phyloP scores from a whole-genome alignment of 306 rosid genomes.

The Carpinus viminea region DNA sequence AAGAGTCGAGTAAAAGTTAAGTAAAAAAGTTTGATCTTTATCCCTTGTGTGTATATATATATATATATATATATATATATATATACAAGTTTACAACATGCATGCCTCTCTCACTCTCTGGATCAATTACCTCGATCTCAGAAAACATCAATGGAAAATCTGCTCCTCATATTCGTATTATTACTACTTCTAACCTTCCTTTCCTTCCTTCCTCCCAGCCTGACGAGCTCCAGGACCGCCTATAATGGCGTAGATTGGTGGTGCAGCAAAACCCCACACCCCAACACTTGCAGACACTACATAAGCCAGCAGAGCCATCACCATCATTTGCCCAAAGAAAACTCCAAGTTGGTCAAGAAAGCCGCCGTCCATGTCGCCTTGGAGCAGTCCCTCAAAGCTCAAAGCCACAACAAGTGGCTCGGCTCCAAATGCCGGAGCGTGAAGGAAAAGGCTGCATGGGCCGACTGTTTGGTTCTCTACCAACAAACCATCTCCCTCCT shows the following conservation, averaged over 20 bases:
- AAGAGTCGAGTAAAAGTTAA: too few species aligned
- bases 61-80: too few species aligned
- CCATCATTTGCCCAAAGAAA: conserved; percentile 14
- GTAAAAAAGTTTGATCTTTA: too few species aligned
- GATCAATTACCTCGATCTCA: too few species aligned
- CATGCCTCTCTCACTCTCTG: too few species aligned
- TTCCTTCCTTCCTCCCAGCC: conserved; percentile 23
- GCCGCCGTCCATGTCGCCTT: conserved; percentile 30
- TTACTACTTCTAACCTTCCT: conserved; percentile 22
- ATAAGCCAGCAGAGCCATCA: neutral
- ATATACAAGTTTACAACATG: too few species aligned
- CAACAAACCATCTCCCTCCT: conserved; percentile 45
- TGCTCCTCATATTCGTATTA: conserved; percentile 10
- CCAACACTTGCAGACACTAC: conserved; percentile 47
- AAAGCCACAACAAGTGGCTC: conserved; percentile 36
- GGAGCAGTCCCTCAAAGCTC: conserved; percentile 37
- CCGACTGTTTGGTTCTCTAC: conserved; percentile 51
- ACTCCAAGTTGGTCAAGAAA: conserved; percentile 42
- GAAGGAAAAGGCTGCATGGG: conserved; percentile 51
- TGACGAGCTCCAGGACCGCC: conserved; percentile 11
- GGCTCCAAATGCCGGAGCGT: conserved; percentile 38
- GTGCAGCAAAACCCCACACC: conserved; percentile 60
- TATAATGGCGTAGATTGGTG: conserved; percentile 34
- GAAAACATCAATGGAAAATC: conserved; percentile 27
- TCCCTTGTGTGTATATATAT: too few species aligned